phyloP scores from a whole-genome alignment of 768 basidiomycete species.

The Pholiota molesta region DNA sequence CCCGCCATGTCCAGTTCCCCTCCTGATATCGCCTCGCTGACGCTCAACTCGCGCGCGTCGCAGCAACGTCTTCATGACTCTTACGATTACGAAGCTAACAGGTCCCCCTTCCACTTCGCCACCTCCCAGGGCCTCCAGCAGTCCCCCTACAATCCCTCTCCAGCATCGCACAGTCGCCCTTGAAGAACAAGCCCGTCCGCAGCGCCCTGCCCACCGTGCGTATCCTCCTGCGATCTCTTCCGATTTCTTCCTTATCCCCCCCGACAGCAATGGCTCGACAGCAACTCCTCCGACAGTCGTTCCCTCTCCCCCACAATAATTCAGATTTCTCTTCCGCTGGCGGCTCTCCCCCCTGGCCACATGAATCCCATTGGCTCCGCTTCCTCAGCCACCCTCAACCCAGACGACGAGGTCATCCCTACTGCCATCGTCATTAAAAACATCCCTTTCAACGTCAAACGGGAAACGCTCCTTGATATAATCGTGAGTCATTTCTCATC shows the following conservation, averaged over 20 bases:
- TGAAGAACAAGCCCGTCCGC: slow-evolving; percentile 75
- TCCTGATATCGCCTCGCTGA: slow-evolving; percentile 78
- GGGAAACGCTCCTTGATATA: slow-evolving; percentile 94
- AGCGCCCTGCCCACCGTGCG: slow-evolving; percentile 75
- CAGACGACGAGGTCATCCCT: slow-evolving; percentile 93
- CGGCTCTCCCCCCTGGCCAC: slow-evolving; percentile 73
- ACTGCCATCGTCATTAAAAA: slow-evolving; percentile 99
- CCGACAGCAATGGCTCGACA: slow-evolving; percentile 86
- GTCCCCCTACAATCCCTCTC: slow-evolving; percentile 60
- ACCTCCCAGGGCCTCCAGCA: slow-evolving; percentile 61
- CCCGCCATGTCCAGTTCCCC: slow-evolving; percentile 79
- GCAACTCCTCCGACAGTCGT: slow-evolving; percentile 68
- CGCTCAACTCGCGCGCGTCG: slow-evolving; percentile 60
- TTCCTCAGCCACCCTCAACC: slow-evolving; percentile 48
- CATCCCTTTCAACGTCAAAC: slow-evolving; percentile 98
- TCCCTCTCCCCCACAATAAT: slow-evolving; percentile 83
- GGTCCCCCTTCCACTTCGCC: slow-evolving; percentile 71
- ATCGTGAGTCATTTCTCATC: slow-evolving; percentile 67
- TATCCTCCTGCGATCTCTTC: slow-evolving; percentile 28
- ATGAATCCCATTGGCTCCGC: slow-evolving; percentile 47
- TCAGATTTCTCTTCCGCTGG: slow-evolving; percentile 89
- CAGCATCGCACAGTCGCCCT: slow-evolving; percentile 63
- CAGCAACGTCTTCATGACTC: slow-evolving; percentile 84
- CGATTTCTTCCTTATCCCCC: slow-evolving; percentile 24
- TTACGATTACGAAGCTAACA: slow-evolving; percentile 82